These are phyloP conservation scores for Tephrocybe rancida DNA, from an alignment of 768 basidiomycete genomes.

Conservation along the genomic window DNA sequence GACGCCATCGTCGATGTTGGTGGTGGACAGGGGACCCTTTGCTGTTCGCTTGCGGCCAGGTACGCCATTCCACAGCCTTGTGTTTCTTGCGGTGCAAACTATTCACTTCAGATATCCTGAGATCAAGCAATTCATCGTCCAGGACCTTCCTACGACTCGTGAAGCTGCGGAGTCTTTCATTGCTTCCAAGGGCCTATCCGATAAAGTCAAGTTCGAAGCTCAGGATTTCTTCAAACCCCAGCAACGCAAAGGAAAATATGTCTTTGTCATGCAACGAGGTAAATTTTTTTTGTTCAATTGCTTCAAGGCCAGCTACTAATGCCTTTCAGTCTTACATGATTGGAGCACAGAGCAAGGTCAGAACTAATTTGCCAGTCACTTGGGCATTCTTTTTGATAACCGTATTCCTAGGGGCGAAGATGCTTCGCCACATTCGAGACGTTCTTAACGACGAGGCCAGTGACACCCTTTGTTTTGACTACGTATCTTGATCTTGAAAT, in stretches of 20 bases:
- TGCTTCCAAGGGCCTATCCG: conserved; percentile 31
- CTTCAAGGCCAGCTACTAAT: neutral
- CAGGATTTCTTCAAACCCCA: conserved; percentile 45
- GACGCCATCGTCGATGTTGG: conserved; percentile 42
- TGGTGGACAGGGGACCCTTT: conserved; percentile 41
- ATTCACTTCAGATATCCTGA: conserved; percentile 31
- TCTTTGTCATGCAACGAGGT: conserved; percentile 41
- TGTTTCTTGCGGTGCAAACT: neutral
- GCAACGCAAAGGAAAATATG: conserved; percentile 38
- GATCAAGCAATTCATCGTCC: conserved; percentile 39
- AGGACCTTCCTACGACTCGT: conserved; percentile 37
- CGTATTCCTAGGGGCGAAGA: conserved; percentile 29
- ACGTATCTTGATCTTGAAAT: neutral
- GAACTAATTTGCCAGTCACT: neutral
- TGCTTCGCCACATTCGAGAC: conserved; percentile 35
- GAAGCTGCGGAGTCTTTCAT: conserved; percentile 36
- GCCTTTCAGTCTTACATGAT: conserved; percentile 34
- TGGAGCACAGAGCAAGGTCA: conserved; percentile 37
- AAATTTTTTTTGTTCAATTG: neutral
- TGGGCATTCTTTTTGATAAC: neutral
- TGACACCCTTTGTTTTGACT: neutral
- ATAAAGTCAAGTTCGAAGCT: conserved; percentile 36
- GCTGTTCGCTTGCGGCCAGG: conserved; percentile 38
- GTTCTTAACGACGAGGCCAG: conserved; percentile 35
- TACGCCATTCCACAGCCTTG: conserved; percentile 15